Evolutionary conservation across 306 rosid genomes (phyloP), one percentile per base, ranked within the genome.

Genomic region (Vicia sativa): DNA sequence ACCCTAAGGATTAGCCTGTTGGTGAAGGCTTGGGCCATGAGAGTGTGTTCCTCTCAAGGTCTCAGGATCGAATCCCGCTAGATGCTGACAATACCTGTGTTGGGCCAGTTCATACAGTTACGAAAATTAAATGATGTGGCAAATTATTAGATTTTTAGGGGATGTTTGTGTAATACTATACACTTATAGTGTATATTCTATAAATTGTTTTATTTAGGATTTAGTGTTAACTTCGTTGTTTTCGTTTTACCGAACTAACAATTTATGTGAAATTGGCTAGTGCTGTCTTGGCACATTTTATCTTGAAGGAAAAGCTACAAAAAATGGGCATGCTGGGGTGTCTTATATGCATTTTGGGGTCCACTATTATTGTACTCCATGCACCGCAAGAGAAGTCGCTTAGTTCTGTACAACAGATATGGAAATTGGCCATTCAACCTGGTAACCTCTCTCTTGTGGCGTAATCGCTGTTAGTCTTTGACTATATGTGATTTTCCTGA

Each of bases 241-340:
- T 41, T 25, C n/a, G 14, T 11, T 52, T 52, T 4, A 9, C 1
- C 9, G 59, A 54, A 28, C 72, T 64, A 19, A 55, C 21, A 55
- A n/a, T 56, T 65, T 37, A 11, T 76, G 31, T 80, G 68, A 50
- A 61, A 41, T 50, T 78, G 83, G 64, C 43, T 75, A 91, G 97
- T 81, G 93, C 96, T 74, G 87, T 91, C 44, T 81, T 91, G 62
- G 97, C 97, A 4, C 96, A 91, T 86, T 86, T 88, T 69, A 57
- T 91, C 73, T 80, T 91, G 76, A 81, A 83, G 82, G 97, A 91
- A 82, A 86, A 77, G 71, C 83, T 91, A 68, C 91, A 77, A 85
- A 91, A 82, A 83, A 85, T 88, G 93, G 97, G 92, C 60, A 79
- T 91, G 74, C 58, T 91, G 70, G 97, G 97, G 31, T 91, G 97